Evolutionary conservation across 345 rosid genomes (phyloP).

Genomic region (Citrus hindsii): DNA sequence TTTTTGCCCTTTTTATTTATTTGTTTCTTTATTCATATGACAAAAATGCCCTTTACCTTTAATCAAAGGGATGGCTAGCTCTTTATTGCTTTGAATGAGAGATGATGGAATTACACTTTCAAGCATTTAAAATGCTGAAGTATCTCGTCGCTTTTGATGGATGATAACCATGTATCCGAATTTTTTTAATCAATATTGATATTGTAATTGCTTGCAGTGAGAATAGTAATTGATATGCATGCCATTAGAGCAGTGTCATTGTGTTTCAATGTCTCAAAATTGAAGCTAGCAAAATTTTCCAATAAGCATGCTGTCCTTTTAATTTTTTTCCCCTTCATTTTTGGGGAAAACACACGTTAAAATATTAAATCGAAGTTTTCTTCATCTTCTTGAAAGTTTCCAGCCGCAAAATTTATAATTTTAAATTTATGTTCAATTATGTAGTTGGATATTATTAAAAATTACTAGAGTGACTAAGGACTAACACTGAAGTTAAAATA

Average conservation of each 20-base stretch:
- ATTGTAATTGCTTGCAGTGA: neutral
- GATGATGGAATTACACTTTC: slow-evolving; percentile 50
- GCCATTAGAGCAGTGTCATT: neutral
- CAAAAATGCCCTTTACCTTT: slow-evolving; percentile 57
- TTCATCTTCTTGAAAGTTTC: neutral
- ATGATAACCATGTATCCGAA: slow-evolving; percentile 15
- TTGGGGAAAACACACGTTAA: neutral
- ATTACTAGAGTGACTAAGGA: no score
- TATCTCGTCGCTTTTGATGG: slow-evolving; percentile 34
- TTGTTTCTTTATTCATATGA: slow-evolving; percentile 27
- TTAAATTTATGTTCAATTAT: neutral
- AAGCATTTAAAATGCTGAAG: slow-evolving; percentile 32
- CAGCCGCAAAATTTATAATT: neutral
- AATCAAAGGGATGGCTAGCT: slow-evolving; percentile 28
- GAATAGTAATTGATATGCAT: slow-evolving; percentile 9
- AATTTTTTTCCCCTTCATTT: neutral
- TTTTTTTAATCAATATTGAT: neutral
- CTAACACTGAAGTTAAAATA: neutral
- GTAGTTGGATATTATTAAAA: neutral
- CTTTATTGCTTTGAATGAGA: slow-evolving; percentile 51
- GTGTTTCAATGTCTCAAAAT: neutral
- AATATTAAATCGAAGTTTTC: neutral
- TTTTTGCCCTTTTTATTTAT: neutral
- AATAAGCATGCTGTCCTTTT: neutral
- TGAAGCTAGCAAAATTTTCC: neutral